Conservation (phyloP, 805 yeast genomes). For the Candida tallmaniae region DNA sequence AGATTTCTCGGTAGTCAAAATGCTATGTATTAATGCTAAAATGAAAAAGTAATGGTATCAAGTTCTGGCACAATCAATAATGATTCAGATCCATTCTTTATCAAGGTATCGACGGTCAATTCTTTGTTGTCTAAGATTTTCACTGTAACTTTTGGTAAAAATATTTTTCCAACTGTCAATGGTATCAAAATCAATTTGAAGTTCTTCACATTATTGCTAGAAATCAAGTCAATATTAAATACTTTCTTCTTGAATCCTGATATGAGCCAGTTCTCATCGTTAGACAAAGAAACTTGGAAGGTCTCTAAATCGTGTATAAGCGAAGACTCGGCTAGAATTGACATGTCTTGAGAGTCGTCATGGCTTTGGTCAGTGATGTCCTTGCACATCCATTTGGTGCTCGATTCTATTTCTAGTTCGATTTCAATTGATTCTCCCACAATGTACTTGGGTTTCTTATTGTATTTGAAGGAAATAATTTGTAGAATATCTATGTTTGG, state of each 20-base stretch:
- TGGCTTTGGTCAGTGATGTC: conserved; percentile 1
- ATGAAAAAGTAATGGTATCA: conserved; percentile 57
- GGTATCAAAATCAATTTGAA: conserved; percentile 60
- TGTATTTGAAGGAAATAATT: conserved; percentile 44
- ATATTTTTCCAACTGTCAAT: conserved; percentile 65
- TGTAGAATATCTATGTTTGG: conserved; percentile 62
- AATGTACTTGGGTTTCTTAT: conserved; percentile 38
- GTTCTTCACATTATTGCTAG: conserved; percentile 4
- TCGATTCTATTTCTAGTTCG: conserved; percentile 39
- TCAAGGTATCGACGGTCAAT: conserved; percentile 55
- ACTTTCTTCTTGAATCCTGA: conserved; percentile 63
- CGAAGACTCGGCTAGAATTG: conserved; percentile 22
- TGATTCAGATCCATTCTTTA: conserved; percentile 64
- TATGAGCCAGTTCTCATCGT: conserved; percentile 73
- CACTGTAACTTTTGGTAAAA: conserved; percentile 57
- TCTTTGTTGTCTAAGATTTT: conserved; percentile 41
- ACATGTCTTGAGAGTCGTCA: conserved; percentile 6
- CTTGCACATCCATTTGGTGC: conserved; percentile 39
- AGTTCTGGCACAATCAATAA: conserved; percentile 68
- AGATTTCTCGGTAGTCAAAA: no score
- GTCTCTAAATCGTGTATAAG: conserved; percentile 13
- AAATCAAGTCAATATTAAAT: conserved; percentile 33
- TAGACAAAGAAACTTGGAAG: conserved; percentile 45
- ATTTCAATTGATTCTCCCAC: conserved; percentile 64
- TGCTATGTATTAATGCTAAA: conserved; percentile 25